Evolutionary conservation across 2,329 filamentous ascomycete genomes (phyloP).

Genomic region (Xylaria sp.): DNA sequence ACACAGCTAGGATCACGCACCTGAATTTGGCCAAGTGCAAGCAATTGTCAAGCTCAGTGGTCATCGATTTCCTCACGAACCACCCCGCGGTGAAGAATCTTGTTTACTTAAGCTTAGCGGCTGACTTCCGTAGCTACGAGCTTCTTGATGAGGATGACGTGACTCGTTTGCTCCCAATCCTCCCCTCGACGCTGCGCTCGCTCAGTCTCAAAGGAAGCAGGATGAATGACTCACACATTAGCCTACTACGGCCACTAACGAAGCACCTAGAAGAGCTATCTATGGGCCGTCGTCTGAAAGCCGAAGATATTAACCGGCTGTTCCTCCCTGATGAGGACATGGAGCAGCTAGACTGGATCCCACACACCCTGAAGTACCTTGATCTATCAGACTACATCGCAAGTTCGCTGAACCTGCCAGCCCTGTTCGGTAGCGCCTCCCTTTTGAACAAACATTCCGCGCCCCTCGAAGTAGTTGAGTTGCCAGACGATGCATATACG

Average conservation of each 20-base stretch:
- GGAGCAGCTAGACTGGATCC: slow-evolving; percentile 58
- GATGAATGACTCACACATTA: slow-evolving; percentile 73
- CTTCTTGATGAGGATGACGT: slow-evolving; percentile 75
- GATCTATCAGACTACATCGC: slow-evolving; percentile 79
- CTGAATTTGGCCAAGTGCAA: slow-evolving; percentile 82
- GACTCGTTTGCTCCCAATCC: slow-evolving; percentile 69
- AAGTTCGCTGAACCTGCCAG: slow-evolving; percentile 68
- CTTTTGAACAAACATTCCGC: slow-evolving; percentile 70
- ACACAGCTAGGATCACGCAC: slow-evolving; percentile 78
- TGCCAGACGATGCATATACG: slow-evolving; percentile 74
- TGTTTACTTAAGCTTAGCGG: slow-evolving; percentile 77
- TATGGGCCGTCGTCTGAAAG: slow-evolving; percentile 73
- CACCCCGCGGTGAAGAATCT: slow-evolving; percentile 76
- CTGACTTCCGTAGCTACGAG: slow-evolving; percentile 77
- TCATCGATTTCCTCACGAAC: slow-evolving; percentile 76
- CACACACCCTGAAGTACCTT: slow-evolving; percentile 76
- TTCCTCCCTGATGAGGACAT: slow-evolving; percentile 63
- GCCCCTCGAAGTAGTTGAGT: slow-evolving; percentile 81
- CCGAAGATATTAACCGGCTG: slow-evolving; percentile 73
- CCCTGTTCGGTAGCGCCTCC: slow-evolving; percentile 61
- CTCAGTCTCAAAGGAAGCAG: slow-evolving; percentile 80
- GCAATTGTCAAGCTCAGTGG: slow-evolving; percentile 70
- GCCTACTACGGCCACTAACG: slow-evolving; percentile 71
- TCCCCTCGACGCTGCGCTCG: slow-evolving; percentile 76
- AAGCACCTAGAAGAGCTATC: slow-evolving; percentile 82